Evolutionary conservation across 2,329 filamentous ascomycete species (phyloP), one percentile per base, ranked within the genome.

Genomic region (Ophiobolus disseminans): DNA sequence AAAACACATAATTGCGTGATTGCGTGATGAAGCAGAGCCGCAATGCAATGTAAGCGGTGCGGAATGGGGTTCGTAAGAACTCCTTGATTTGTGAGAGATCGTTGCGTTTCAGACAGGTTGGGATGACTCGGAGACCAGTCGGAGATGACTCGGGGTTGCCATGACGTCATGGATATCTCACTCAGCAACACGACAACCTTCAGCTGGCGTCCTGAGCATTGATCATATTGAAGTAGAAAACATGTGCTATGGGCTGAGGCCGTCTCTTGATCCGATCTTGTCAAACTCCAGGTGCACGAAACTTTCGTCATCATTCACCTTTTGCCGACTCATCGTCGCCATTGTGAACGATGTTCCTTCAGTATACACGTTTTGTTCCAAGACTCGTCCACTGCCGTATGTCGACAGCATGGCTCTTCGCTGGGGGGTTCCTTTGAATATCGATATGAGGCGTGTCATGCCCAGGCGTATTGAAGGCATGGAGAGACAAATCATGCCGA

Each of bases 401-500:
- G 9, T 28, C 25, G 3, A 10, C 25, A 9, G 9, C 10, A n/a
- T 28, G 25, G 9, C 25, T 28, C n/a, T 9, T 28, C n/a, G 25
- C 9, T n/a, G 25, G 9, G 25, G n/a, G 25, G 9, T 28, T 9
- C 25, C 25, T n/a, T 10, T 28, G 2, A 5, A 10, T 28, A 10
- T 28, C 10, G 25, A n/a, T n/a, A 28, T 28, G n/a, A 28, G 25
- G n/a, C 25, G 25, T 3, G 10, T 28, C n/a, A 75, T 57, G 3
- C 74, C 49, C 1, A 69, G 62, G 11, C 70, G 66, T 17, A 75
- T 53, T 11, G 66, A 62, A 0, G 75, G 75, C 68, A 77, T 73
- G 59, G 74, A 75, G 11, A 67, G 68, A 48, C 74, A 76, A 22
- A 76, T 69, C 23, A 77, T 72, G 17, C 72, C 74, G 5, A 75